Base-by-base conservation (phyloP, 2,329 filamentous ascomycete species). In the Sphaerulina populicola region DNA sequence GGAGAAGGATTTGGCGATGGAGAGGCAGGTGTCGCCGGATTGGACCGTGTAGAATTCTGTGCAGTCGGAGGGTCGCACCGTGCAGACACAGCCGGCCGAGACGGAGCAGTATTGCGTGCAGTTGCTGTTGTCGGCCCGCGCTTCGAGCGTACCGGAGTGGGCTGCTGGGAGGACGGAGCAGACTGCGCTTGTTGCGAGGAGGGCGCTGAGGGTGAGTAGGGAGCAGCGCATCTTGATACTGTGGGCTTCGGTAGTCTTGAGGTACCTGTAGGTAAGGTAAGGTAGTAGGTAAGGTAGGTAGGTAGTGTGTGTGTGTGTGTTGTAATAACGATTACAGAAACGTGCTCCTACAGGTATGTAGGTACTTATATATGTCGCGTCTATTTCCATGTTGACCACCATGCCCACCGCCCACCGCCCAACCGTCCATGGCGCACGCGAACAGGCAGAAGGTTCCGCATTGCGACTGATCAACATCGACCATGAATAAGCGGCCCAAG, bases 11-110 rank as follows among this genome's bases (percentile, higher is more conserved):
- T 61, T 53, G 40, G 64, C 65, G 48, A 68, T 62, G 42, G 55
- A 59, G 33, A 59, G 53, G 53, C 66, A 68, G 49, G 56, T 67
- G 27, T 68, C 65, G 39, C 53, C 61, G 18, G 62, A 42, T 33
- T 66, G 53, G 36, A 64, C 60, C 23, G 58, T 55, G 57, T 67
- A 67, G 50, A 57, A 56, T 29, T 54, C 56, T 21, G 53, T 50
- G 57, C 58, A 60, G 51, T 60, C 58, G n/a, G 54, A 57, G 12
- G 58, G 58, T 6, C 56, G 53, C 9, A 57, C 49, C 4, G 52
- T 55, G 49, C 58, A 60, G 49, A 59, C 55, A 45, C 56, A 60
- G 42, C 58, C 58, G 44, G 53, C 53, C 35, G 31, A 44, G 42
- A 44, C 37, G 36, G 56, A 59, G 44, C 57, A 60, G 45, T 60